Evolutionary conservation across 2,329 filamentous ascomycete genomes (phyloP).

Genomic region (Conoideocrella luteorostrata): DNA sequence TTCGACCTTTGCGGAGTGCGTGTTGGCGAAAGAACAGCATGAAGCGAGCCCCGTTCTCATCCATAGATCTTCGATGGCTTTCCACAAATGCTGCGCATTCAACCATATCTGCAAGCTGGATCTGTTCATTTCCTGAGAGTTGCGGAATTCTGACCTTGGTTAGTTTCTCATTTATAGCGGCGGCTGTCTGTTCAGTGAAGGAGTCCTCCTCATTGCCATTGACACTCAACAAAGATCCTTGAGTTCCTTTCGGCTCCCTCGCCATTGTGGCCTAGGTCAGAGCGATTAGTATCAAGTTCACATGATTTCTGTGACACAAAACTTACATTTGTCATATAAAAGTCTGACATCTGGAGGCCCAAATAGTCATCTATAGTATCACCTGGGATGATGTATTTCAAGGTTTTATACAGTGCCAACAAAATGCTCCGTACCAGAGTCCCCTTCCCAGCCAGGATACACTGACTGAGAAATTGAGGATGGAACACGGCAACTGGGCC

Average conservation of each 20-base stretch:
- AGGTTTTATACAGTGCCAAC: slow-evolving; percentile 61
- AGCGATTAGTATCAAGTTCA: neutral
- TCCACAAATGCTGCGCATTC: slow-evolving; percentile 81
- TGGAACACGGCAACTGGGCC: slow-evolving; percentile 86
- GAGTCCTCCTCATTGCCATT: slow-evolving; percentile 47
- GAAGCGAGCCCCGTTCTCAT: slow-evolving; percentile 82
- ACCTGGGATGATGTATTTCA: slow-evolving; percentile 79
- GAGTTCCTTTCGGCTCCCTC: slow-evolving; percentile 20
- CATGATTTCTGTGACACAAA: no score
- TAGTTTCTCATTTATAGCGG: slow-evolving; percentile 69
- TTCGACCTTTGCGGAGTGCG: slow-evolving; percentile 60
- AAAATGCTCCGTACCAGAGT: slow-evolving; percentile 66
- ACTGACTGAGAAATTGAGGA: slow-evolving; percentile 83
- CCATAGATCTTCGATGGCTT: slow-evolving; percentile 80
- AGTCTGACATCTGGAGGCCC: slow-evolving; percentile 37
- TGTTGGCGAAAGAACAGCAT: slow-evolving; percentile 83
- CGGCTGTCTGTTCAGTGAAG: slow-evolving; percentile 66
- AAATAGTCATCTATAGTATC: slow-evolving; percentile 76
- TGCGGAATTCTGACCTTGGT: slow-evolving; percentile 68
- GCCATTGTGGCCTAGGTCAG: neutral
- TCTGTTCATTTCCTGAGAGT: slow-evolving; percentile 79
- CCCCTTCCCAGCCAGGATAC: slow-evolving; percentile 74
- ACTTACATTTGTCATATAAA: slow-evolving; percentile 8
- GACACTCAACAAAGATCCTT: slow-evolving; percentile 31
- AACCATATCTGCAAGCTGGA: slow-evolving; percentile 74